Conservation (phyloP, 2,329 filamentous ascomycete species). For the Rasamsonia emersonii region DNA sequence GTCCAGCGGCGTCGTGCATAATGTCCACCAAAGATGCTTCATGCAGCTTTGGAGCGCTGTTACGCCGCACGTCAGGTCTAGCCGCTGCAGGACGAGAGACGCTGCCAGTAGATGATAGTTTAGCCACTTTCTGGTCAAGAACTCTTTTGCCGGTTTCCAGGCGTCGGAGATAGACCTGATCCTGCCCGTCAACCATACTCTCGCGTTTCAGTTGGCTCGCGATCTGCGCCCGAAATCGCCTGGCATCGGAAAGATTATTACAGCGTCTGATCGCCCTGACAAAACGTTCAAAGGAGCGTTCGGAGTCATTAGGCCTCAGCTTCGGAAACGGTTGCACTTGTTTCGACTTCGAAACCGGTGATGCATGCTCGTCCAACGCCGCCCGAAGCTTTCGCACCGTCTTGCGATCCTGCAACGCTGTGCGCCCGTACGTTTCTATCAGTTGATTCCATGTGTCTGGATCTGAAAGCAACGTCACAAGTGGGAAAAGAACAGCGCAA, state of each 20-base stretch:
- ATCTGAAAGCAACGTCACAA: conserved; percentile 72
- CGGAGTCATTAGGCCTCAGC: conserved; percentile 71
- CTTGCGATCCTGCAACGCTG: conserved; percentile 87
- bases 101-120: conserved; percentile 61
- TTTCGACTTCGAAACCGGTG: conserved; percentile 59
- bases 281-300: conserved; percentile 89
- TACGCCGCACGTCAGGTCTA: conserved; percentile 22
- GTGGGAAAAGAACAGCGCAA: conserved; percentile 78
- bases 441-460: conserved; percentile 97
- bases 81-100: conserved; percentile 25
- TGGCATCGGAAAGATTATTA: conserved; percentile 84
- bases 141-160: conserved; percentile 85
- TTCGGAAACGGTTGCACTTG: conserved; percentile 67
- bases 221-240: conserved; percentile 84
- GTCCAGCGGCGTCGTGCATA: conserved; percentile 77
- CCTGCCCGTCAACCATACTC: conserved; percentile 65
- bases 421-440: conserved; percentile 79
- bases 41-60: conserved; percentile 54
- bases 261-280: conserved; percentile 81
- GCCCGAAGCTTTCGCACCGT: conserved; percentile 87
- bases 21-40: conserved; percentile 73
- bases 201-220: conserved; percentile 86
- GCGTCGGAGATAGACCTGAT: conserved; percentile 77
- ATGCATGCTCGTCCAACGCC: conserved; percentile 87
- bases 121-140: conserved; percentile 79